Evolutionary conservation across 108 stramenopile genomes (phyloP).

Genomic region (Ochromonas danica): DNA sequence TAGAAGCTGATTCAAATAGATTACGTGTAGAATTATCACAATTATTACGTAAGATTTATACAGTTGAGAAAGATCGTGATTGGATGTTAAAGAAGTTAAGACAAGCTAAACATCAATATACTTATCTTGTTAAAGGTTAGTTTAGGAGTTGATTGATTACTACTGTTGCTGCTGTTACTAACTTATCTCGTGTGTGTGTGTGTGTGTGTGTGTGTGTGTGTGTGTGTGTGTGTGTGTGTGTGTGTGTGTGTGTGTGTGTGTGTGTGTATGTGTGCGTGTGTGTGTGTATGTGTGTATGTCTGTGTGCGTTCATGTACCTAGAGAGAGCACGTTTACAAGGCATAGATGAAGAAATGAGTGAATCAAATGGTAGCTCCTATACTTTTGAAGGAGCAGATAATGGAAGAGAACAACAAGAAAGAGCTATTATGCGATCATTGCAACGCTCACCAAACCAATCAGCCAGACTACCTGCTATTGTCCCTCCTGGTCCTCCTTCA

Average conservation of each 20-base stretch:
- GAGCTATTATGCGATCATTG: slow-evolving; percentile 1
- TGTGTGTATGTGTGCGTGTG: neutral
- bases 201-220: neutral
- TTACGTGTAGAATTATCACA: neutral
- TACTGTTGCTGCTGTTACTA: neutral
- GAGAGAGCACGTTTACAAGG: neutral
- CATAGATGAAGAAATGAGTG: neutral
- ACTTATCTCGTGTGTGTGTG: too few relatives aligned
- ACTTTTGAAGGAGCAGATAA: neutral
- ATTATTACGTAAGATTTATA: neutral
- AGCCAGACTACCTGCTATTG: neutral
- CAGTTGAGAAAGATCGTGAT: neutral
- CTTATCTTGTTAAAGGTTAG: neutral
- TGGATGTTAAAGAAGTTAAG: slow-evolving; percentile 6
- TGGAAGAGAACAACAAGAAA: neutral
- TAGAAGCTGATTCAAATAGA: neutral
- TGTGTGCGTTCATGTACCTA: neutral
- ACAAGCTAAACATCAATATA: slow-evolving; percentile 19
- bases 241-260: neutral
- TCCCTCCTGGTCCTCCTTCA: neutral
- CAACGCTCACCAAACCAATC: neutral
- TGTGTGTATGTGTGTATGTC: neutral
- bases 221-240: neutral
- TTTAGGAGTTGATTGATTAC: neutral
- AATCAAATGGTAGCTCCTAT: neutral